Conservation (phyloP, 1,284 basidiomycete genomes). For the Leccinum ponderosum region DNA sequence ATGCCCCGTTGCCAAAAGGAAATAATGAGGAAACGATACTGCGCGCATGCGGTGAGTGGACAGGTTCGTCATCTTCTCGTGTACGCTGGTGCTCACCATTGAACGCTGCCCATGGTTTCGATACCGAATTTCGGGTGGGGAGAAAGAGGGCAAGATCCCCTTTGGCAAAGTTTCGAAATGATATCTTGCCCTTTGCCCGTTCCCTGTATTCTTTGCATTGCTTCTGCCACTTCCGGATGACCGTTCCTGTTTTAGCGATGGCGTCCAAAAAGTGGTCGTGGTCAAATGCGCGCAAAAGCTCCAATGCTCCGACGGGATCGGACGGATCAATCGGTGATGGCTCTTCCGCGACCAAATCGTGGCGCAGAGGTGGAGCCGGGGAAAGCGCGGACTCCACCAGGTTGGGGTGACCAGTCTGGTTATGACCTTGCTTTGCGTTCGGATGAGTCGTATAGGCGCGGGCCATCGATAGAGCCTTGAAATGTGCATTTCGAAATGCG, state of each 20-base stretch:
- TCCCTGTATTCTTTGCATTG: slow-evolving; percentile 95
- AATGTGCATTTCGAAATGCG: slow-evolving; percentile 69
- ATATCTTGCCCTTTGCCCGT: slow-evolving; percentile 89
- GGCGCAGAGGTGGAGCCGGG: slow-evolving; percentile 44
- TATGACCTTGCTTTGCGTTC: slow-evolving; percentile 39
- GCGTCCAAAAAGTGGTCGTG: slow-evolving; percentile 83
- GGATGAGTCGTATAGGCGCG: slow-evolving; percentile 65
- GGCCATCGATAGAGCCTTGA: slow-evolving; percentile 64
- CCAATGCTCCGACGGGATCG: slow-evolving; percentile 66
- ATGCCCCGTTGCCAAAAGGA: slow-evolving; percentile 84
- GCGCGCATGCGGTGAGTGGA: not conserved
- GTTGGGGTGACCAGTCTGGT: slow-evolving; percentile 26
- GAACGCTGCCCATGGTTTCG: slow-evolving; percentile 97
- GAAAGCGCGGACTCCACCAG: slow-evolving; percentile 50
- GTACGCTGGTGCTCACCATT: slow-evolving; percentile 59
- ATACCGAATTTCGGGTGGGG: slow-evolving; percentile 90
- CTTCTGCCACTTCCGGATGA: slow-evolving; percentile 96
- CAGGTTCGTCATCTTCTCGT: not conserved
- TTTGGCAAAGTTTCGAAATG: slow-evolving; percentile 90
- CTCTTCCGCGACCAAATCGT: slow-evolving; percentile 60
- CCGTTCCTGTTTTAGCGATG: slow-evolving; percentile 75
- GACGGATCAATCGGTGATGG: slow-evolving; percentile 72
- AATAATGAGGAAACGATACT: slow-evolving; percentile 98
- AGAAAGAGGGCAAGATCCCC: slow-evolving; percentile 95
- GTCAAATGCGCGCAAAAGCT: slow-evolving; percentile 72